Evolutionary conservation across 345 rosid species (phyloP), one percentile per base, ranked within the genome.

Genomic region (Sonneratia alba): DNA sequence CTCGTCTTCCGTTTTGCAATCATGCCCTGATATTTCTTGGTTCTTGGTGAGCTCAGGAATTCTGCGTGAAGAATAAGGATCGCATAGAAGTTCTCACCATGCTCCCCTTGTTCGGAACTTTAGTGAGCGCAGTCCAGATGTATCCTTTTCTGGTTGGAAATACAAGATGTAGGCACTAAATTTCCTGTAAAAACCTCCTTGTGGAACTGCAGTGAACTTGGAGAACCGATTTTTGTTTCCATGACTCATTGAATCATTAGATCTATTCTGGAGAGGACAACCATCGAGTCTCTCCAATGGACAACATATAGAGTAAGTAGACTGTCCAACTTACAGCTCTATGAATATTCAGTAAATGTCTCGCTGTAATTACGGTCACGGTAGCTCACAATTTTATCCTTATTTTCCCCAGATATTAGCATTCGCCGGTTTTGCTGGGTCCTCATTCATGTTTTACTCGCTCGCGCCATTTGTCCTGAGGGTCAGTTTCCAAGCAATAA

Each of bases 11-110:
- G 7, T 49, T 40, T 59, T 6, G 15, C 36, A 16, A 0, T 59
- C 32, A 10, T 21, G 13, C 59, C 27, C 57, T 3, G 27, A 56
- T 22, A 9, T 56, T 56, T 22, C 62, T 19, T 56, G 62, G n/a
- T 56, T 22, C 62, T 56, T 56, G 3, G 21, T 18, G 62, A 27
- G 45, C 77, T 77, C 88, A 84, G 91, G 91, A 87, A 76, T 84
- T 85, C 64, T 84, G 84, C 64, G 88, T 85, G 7, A 85, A 84
- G 86, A 83, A 80, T 49, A 84, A 70, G 69, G 88, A 84, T 71
- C 84, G 78, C 0, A 67, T 84, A 7, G 91, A 89, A 83, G 82
- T 87, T 66, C 81, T 89, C 68, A 12, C 81, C 42, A 81, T 87
- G 89, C 67, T 87, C 7, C 87, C 89, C 42, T 67, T 78, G 6